A percentile compares a stretch with the other conserved stretches of the same genome.
These are phyloP conservation scores for Cryptococcus wingfieldii DNA, from an alignment of 1,284 basidiomycete genomes.

Conservation along the genomic window DNA sequence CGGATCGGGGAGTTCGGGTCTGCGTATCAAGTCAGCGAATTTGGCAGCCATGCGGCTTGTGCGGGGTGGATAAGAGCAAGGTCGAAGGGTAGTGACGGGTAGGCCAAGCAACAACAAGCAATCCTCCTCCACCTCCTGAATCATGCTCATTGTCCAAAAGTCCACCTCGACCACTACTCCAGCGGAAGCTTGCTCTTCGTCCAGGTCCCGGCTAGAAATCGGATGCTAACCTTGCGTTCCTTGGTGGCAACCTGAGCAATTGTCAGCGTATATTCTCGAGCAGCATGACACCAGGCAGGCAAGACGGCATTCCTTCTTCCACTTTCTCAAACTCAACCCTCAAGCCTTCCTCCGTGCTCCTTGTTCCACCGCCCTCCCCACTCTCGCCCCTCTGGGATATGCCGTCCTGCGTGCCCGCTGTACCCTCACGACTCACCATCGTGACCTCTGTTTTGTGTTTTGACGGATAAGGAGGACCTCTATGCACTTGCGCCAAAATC, in stretches of 20 bases:
- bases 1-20: conserved; percentile 83
- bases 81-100: not conserved
- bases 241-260: conserved; percentile 17
- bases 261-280: conserved; percentile 4
- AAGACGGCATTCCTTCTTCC: not conserved
- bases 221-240: conserved; percentile 22
- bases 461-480: conserved; percentile 4
- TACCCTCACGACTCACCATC: conserved; percentile 10
- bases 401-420: not conserved
- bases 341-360: not conserved
- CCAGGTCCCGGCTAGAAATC: not conserved
- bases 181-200: not conserved
- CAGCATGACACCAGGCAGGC: conserved; percentile 1
- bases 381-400: not conserved
- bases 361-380: not conserved
- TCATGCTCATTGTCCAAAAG: not conserved
- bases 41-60: not conserved
- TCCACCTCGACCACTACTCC: not conserved
- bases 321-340: not conserved
- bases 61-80: not conserved
- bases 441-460: conserved; percentile 14
- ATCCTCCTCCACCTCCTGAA: not conserved
- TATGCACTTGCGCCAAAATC: too few relatives aligned
- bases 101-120: not conserved
- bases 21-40: conserved; percentile 37